A percentile compares a stretch with the other conserved stretches of the same genome.
Conservation (phyloP, 352 stramenopile species). For the Phytophthora nicotianae region DNA sequence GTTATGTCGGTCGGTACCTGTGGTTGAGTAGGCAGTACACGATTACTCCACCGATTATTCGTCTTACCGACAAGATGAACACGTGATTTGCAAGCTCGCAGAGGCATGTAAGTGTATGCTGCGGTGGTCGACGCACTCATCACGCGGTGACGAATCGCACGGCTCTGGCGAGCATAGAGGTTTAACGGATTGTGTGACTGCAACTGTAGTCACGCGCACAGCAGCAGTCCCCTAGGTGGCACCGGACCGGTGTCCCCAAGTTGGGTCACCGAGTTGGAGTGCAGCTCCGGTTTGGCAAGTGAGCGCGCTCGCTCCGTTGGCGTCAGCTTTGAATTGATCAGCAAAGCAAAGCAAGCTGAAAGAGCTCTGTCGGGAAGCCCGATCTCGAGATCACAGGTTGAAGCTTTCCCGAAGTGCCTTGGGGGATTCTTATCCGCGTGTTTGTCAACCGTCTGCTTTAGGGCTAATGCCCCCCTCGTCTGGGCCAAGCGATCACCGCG, state of each 20-base stretch:
- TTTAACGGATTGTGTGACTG: slow-evolving; percentile 28
- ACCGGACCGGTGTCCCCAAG: background rate
- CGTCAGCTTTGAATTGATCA: background rate
- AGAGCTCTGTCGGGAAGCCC: background rate
- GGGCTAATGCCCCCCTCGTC: background rate
- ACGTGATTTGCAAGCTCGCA: slow-evolving; percentile 7
- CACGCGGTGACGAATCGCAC: slow-evolving; percentile 4
- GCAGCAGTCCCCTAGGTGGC: slow-evolving; percentile 1
- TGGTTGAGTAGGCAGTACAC: background rate
- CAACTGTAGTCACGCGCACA: slow-evolving; percentile 31
- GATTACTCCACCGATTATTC: slow-evolving; percentile 11
- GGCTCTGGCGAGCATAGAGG: slow-evolving; percentile 19
- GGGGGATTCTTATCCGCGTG: slow-evolving; percentile 21
- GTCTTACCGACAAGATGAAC: slow-evolving; percentile 1
- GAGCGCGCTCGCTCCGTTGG: background rate
- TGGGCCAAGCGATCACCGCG: slow-evolving; percentile 15
- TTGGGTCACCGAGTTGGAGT: background rate
- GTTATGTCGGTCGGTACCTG: background rate
- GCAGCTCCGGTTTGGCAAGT: background rate
- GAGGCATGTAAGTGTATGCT: slow-evolving; percentile 21
- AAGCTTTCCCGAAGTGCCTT: slow-evolving; percentile 4
- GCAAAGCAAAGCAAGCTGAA: background rate
- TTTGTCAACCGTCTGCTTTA: slow-evolving; percentile 23
- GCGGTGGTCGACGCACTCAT: slow-evolving; percentile 27
- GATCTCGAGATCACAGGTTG: slow-evolving; percentile 12